Conservation (phyloP, 139 green algal genomes). For the Coccomyxa sp. region DNA sequence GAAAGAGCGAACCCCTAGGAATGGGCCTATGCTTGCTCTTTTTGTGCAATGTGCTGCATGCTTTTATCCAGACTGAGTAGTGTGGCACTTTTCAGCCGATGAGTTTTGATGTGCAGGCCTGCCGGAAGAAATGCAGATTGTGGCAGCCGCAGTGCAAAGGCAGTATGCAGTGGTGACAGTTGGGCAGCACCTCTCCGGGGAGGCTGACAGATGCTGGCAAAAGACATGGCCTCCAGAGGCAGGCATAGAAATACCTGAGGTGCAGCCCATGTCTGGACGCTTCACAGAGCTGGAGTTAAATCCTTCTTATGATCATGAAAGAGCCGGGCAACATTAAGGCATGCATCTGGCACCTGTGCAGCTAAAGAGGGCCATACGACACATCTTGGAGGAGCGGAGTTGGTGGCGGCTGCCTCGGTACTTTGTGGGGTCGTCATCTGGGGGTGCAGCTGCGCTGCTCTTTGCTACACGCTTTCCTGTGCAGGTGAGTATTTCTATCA, state of each 20-base stretch:
- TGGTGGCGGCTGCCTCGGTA: background rate
- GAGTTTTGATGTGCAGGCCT: too few relatives aligned
- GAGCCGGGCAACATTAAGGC: background rate
- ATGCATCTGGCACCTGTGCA: background rate
- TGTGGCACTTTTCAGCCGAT: background rate
- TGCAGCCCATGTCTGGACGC: background rate
- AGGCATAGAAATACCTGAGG: background rate
- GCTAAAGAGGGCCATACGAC: background rate
- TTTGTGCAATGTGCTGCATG: background rate
- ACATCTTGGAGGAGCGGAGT: background rate
- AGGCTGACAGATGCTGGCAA: background rate
- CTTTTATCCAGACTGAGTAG: background rate
- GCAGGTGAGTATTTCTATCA: too few relatives aligned
- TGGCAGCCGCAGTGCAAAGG: background rate
- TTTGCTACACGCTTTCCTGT: background rate
- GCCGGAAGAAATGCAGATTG: background rate
- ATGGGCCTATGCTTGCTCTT: background rate
- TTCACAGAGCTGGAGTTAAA: background rate
- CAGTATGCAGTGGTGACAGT: background rate
- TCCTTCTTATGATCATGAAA: background rate
- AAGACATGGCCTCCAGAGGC: background rate
- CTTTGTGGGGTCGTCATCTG: background rate
- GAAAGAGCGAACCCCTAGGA: background rate
- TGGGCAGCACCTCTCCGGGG: background rate
- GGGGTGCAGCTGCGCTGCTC: background rate